phyloP scores from a whole-genome alignment of 2,329 filamentous ascomycete species.

The Aotearoamyces nothofagi region DNA sequence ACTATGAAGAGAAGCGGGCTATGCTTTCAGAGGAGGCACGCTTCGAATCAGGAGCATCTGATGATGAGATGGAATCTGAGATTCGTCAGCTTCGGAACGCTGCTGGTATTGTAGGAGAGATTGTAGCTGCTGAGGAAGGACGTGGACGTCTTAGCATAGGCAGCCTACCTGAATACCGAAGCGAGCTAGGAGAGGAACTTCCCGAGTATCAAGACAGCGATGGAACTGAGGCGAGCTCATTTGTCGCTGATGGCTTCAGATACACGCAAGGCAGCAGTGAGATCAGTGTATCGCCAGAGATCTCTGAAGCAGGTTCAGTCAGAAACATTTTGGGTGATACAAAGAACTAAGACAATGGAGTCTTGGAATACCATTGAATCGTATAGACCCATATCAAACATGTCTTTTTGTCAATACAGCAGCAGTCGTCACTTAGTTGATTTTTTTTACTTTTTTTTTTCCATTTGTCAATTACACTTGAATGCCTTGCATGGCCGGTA shows the following conservation, averaged over 20 bases:
- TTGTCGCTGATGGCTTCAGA: constrained; percentile 16
- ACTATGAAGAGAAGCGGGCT: neutral
- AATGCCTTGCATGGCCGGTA: too few species aligned
- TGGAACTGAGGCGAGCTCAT: constrained; percentile 2
- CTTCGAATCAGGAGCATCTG: neutral
- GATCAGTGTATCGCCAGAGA: too few species aligned
- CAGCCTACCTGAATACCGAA: neutral
- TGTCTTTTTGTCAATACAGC: too few species aligned
- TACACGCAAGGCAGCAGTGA: constrained; percentile 13
- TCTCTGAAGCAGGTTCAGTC: too few species aligned
- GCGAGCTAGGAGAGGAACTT: neutral
- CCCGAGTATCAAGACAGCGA: neutral
- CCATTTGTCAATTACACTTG: too few species aligned
- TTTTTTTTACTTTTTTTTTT: too few species aligned
- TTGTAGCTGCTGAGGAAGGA: constrained; percentile 1
- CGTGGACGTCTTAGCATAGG: too few species aligned
- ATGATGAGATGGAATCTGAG: neutral
- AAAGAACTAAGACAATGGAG: too few species aligned
- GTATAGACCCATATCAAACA: too few species aligned
- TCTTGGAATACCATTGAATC: too few species aligned
- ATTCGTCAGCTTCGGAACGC: constrained; percentile 1
- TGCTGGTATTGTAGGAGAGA: neutral
- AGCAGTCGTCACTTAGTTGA: too few species aligned
- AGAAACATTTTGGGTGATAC: too few species aligned
- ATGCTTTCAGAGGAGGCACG: neutral